Conservation (phyloP, 2,329 filamentous ascomycete species). For the Scorias spongiosa region DNA sequence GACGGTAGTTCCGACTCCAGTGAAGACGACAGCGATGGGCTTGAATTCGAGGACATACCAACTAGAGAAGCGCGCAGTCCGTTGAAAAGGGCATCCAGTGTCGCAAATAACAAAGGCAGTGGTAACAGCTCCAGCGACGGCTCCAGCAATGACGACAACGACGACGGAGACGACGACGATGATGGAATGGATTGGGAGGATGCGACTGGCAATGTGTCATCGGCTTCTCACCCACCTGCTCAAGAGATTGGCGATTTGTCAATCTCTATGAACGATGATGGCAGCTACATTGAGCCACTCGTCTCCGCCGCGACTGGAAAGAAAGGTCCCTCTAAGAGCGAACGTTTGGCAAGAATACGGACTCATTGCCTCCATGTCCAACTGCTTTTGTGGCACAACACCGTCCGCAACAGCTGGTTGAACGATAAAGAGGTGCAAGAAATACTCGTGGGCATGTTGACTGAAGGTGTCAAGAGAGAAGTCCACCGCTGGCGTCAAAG, state of each 20-base stretch:
- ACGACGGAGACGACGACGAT: conserved; percentile 46
- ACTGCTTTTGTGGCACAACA: conserved; percentile 77
- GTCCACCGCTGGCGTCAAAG: conserved; percentile 56
- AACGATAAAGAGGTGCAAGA: conserved; percentile 63
- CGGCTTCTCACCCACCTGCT: conserved; percentile 2
- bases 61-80: conserved; percentile 28
- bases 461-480: conserved; percentile 53
- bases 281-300: conserved; percentile 25
- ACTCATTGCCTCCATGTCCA: conserved; percentile 87
- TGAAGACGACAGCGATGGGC: conserved; percentile 26
- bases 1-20: conserved; percentile 26
- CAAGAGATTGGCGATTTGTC: conserved; percentile 18
- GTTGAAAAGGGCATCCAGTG: conserved; percentile 19
- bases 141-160: conserved; percentile 36
- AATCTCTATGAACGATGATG: conserved; percentile 22
- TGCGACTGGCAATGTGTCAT: conserved; percentile 26
- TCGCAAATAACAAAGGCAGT: conserved; percentile 37
- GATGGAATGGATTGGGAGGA: conserved; percentile 47
- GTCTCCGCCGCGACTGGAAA: conserved; percentile 36
- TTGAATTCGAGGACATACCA: conserved; percentile 34
- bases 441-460: conserved; percentile 58
- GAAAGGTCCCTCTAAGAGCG: conserved; percentile 74
- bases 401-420: conserved; percentile 68
- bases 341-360: conserved; percentile 59
- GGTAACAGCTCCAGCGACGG: conserved; percentile 50